A percentile compares a stretch with the other conserved stretches of the same genome.
Conservation (phyloP, 495 filamentous ascomycete species). For the Xylaria curta region DNA sequence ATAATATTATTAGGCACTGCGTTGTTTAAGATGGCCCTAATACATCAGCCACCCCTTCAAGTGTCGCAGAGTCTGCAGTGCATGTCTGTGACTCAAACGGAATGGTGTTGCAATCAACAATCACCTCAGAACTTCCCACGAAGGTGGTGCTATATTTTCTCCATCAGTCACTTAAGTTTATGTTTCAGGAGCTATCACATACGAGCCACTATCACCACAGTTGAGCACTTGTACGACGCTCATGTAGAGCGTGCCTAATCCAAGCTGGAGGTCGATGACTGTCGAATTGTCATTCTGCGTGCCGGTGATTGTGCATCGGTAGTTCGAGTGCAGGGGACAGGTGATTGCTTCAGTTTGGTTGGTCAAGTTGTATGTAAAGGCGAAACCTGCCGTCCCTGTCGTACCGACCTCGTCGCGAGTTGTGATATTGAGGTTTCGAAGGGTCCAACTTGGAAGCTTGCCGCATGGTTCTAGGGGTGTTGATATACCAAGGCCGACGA, state of each 20-base stretch:
- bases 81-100: constrained; percentile 6
- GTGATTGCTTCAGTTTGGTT: constrained; percentile 27
- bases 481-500: not conserved
- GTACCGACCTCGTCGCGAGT: constrained; percentile 29
- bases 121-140: constrained; percentile 12
- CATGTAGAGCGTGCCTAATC: constrained; percentile 9
- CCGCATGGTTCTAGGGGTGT: constrained; percentile 7
- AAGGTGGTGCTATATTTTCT: constrained; percentile 6
- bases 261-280: constrained; percentile 17
- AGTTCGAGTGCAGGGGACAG: constrained; percentile 35
- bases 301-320: constrained; percentile 33
- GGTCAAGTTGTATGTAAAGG: constrained; percentile 31
- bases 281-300: constrained; percentile 29
- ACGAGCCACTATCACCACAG: constrained; percentile 16
- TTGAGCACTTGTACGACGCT: constrained; percentile 12
- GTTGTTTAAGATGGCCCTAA: not conserved
- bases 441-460: constrained; percentile 27
- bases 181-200: not conserved
- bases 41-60: not conserved
- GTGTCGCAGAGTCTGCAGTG: constrained; percentile 5
- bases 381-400: constrained; percentile 28
- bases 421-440: constrained; percentile 30
- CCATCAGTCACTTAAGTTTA: not conserved
- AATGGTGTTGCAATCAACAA: not conserved
- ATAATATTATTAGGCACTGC: too few relatives aligned